Base-by-base conservation (phyloP, 371 early-diverging fungal genomes). In the Mucor irregularis region DNA sequence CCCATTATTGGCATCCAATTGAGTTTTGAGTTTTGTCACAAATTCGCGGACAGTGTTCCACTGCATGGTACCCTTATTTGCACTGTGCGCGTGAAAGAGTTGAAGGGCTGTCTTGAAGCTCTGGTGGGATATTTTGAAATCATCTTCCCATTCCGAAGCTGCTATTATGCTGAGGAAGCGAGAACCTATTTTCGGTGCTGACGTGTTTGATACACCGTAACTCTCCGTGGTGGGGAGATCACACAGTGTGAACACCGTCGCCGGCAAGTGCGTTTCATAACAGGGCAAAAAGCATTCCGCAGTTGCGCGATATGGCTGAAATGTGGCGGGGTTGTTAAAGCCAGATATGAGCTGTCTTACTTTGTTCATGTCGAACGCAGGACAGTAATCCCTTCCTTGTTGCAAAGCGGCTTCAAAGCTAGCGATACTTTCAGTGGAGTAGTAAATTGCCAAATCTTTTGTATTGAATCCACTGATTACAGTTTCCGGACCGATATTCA, bases 191-290 rank as follows among this genome's bases (percentile, higher is more conserved):
- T 44, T 44, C 26, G 44, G 44, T 25, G 26, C 44, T 13, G 44
- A 24, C 26, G 25, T 44, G 30, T 30, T 30, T 26, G 30, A 47
- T 14, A 31, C 30, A 16, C 49, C 49, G 17, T 49, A 49, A 14
- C 21, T 33, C 9, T 49, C 49, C 33, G 33, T 49, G 21, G 33
- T 33, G 11, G 49, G 49, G 11, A 49, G 22, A 35, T 35, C 49
- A 25, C 49, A 49, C 21, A 49, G 49, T 8, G 34, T 49, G 21
- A 49, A 49, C 21, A 35, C 33, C 14, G 49, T 49, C 4, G 35
- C 8, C 24, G 49, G 35, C 31, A 42, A 21, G 17, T 21, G 22
- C 22, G 42, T 21, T 42, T 42, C 42, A 22, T 42, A 22, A 5
- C 5, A 42, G 7, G 21, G 3, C n/a, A n/a, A n/a, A n/a, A n/a